Evolutionary conservation across 192 early-diverging fungal genomes (phyloP).

Genomic region (Cladochytrium replicatum): DNA sequence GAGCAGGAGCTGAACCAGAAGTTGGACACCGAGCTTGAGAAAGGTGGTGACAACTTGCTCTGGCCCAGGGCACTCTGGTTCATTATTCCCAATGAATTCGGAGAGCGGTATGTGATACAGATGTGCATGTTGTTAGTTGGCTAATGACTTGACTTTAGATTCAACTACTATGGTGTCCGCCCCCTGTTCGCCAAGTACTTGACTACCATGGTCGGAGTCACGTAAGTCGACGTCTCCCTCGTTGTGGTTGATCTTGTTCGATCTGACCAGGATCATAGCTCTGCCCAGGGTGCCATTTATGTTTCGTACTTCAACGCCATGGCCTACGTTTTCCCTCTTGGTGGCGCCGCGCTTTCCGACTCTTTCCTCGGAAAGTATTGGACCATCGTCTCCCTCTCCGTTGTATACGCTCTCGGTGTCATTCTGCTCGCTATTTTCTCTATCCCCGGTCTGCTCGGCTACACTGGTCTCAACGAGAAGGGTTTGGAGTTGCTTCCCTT

Average conservation of each 20-base stretch:
- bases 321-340: conserved; percentile 48
- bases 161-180: conserved; percentile 52
- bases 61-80: conserved; percentile 32
- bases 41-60: too few species aligned
- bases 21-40: too few species aligned
- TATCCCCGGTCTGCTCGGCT: conserved; percentile 30
- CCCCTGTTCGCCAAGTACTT: too few species aligned
- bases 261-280: neutral
- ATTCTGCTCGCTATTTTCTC: conserved; percentile 34
- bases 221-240: neutral
- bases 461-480: too few species aligned
- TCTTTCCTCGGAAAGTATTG: conserved; percentile 58
- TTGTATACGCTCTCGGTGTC: conserved; percentile 40
- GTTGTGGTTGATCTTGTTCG: neutral
- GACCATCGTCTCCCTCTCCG: conserved; percentile 31
- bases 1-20: too few species aligned
- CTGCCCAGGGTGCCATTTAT: conserved; percentile 23
- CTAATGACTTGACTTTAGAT: too few species aligned
- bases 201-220: conserved; percentile 13
- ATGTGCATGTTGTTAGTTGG: too few species aligned
- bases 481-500: too few species aligned
- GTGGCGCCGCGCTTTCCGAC: conserved; percentile 50
- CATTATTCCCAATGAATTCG: conserved; percentile 46
- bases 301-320: conserved; percentile 36
- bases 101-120: too few species aligned